Conservation (phyloP, 106 monocot genomes). For the Apostasia shenzhenica region DNA sequence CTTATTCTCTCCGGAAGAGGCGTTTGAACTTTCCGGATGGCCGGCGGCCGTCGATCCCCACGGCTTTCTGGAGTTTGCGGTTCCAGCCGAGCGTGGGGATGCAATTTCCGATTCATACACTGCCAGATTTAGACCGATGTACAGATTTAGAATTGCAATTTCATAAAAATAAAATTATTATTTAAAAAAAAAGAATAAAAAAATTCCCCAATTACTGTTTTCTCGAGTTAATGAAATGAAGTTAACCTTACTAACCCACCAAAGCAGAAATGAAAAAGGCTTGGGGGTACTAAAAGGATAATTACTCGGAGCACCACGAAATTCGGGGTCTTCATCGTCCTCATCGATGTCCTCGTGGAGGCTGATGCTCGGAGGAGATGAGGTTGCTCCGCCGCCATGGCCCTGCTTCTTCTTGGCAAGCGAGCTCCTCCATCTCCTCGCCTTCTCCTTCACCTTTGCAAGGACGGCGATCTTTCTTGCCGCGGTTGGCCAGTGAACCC, state of each 20-base stretch:
- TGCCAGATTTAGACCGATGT: not conserved
- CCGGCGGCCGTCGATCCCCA: not conserved
- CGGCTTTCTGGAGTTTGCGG: not conserved
- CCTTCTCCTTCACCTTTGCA: conserved; percentile 53
- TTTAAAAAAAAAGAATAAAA: too few species aligned
- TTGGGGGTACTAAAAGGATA: too few species aligned
- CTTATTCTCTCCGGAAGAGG: not conserved
- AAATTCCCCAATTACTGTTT: too few species aligned
- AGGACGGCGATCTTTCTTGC: too few species aligned
- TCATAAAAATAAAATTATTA: too few species aligned
- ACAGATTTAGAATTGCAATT: not conserved
- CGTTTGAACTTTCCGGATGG: not conserved
- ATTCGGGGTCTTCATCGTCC: conserved; percentile 22
- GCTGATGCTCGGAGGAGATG: conserved; percentile 12
- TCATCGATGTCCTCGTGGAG: conserved; percentile 18
- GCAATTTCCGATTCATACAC: conserved; percentile 48
- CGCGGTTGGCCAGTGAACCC: too few species aligned
- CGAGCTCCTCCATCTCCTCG: conserved; percentile 34
- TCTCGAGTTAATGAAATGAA: too few species aligned
- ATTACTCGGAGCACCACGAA: conserved; percentile 41
- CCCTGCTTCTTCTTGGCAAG: conserved; percentile 36
- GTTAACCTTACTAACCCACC: too few species aligned
- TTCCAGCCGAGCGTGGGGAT: not conserved
- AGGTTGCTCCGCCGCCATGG: conserved; percentile 2
- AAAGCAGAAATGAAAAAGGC: too few species aligned